A percentile compares a stretch with the other conserved stretches of the same genome.
phyloP scores from a whole-genome alignment of 2,329 filamentous ascomycete species.

The Emergomyces pasteurianus region DNA sequence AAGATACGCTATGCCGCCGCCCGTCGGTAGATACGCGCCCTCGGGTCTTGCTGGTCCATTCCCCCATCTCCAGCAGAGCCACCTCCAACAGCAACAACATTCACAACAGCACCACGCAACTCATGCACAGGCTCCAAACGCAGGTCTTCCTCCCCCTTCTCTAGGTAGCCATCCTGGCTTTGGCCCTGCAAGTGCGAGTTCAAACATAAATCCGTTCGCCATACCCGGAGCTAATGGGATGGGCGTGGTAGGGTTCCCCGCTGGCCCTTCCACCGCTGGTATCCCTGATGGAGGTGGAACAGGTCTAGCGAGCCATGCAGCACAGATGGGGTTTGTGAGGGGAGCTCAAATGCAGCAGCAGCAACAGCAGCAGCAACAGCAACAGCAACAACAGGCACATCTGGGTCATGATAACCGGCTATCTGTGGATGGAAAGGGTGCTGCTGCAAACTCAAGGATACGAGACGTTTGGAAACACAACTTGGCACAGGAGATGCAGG shows the following conservation, averaged over 20 bases:
- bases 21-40: conserved; percentile 46
- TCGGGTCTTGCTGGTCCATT: conserved; percentile 49
- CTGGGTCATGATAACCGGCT: conserved; percentile 39
- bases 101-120: conserved; percentile 33
- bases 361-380: conserved; percentile 42
- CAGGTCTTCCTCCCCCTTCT: conserved; percentile 42
- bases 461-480: conserved; percentile 94
- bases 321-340: conserved; percentile 75
- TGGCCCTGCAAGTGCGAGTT: conserved; percentile 49
- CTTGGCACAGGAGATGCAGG: conserved; percentile 77
- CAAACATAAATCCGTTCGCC: conserved; percentile 55
- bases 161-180: conserved; percentile 60
- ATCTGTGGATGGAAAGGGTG: conserved; percentile 43
- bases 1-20: conserved; percentile 43
- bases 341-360: conserved; percentile 54
- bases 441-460: conserved; percentile 64
- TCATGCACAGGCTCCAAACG: conserved; percentile 34
- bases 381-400: conserved; percentile 33
- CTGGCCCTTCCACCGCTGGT: conserved; percentile 39
- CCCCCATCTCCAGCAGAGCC: conserved; percentile 42
- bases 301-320: conserved; percentile 74
- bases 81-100: conserved; percentile 33
- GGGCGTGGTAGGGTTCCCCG: conserved; percentile 45
- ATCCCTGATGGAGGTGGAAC: conserved; percentile 42
- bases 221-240: conserved; percentile 44